A percentile compares a stretch with the other conserved stretches of the same genome.
phyloP scores from a whole-genome alignment of 2,329 filamentous ascomycete species.

The Hymenoscyphus linearis region DNA sequence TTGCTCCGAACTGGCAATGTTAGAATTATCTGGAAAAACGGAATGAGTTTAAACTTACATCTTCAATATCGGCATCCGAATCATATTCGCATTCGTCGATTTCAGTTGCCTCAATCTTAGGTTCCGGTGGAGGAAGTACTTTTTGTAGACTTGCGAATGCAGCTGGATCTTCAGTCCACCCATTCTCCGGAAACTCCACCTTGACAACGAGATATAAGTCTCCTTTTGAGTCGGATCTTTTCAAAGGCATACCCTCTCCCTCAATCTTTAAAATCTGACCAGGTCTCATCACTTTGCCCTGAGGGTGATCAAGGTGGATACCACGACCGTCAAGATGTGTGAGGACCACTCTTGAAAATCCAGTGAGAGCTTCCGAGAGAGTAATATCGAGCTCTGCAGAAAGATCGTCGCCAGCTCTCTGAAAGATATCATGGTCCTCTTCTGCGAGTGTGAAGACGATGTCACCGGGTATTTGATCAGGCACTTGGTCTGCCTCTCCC shows the following conservation, averaged over 20 bases:
- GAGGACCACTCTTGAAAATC: conserved; percentile 85
- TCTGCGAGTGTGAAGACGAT: conserved; percentile 87
- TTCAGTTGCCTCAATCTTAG: conserved; percentile 62
- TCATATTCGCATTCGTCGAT: conserved; percentile 87
- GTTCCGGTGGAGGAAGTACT: conserved; percentile 61
- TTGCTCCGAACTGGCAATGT: conserved; percentile 59
- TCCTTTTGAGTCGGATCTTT: conserved; percentile 76
- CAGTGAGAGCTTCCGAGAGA: conserved; percentile 76
- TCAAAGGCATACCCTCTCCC: conserved; percentile 92
- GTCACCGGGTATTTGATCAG: conserved; percentile 84
- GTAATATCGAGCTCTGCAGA: conserved; percentile 76
- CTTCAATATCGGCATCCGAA: conserved; percentile 74
- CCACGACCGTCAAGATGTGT: conserved; percentile 92
- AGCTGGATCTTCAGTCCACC: conserved; percentile 71
- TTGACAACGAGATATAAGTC: conserved; percentile 85
- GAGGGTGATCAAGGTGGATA: conserved; percentile 72
- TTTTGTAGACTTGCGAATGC: conserved; percentile 66
- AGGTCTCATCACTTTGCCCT: conserved; percentile 77
- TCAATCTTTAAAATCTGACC: conserved; percentile 78
- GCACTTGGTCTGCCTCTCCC: conserved; percentile 89
- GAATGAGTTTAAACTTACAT: conserved; percentile 44
- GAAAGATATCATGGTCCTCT: conserved; percentile 74
- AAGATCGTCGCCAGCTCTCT: conserved; percentile 77
- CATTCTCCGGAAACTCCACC: conserved; percentile 82
- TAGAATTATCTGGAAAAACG: conserved; percentile 22